Conservation (phyloP, 805 yeast genomes). For the Wickerhamiella lipophila region DNA sequence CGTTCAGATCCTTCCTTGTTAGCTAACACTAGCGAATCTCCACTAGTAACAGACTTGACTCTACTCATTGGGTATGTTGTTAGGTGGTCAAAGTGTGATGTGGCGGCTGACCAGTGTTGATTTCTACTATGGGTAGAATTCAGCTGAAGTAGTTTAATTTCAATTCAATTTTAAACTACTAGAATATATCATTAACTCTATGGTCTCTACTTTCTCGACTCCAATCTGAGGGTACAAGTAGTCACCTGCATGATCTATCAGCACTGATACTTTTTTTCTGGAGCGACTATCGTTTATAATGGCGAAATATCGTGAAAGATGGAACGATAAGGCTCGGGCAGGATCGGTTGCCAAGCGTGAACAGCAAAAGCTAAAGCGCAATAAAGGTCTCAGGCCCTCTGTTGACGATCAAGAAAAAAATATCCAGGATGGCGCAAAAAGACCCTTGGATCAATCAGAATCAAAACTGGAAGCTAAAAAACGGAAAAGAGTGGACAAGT, state of each 20-base stretch:
- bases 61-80: slow-evolving; percentile 2
- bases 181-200: too few species aligned
- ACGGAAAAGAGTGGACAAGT: slow-evolving; percentile 74
- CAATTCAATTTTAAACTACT: too few species aligned
- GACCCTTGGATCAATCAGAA: slow-evolving; percentile 33
- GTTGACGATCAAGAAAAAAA: slow-evolving; percentile 16
- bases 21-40: slow-evolving; percentile 1
- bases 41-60: slow-evolving; percentile 10
- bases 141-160: too few species aligned
- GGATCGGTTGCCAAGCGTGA: slow-evolving; percentile 75
- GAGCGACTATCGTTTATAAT: slow-evolving; percentile 31
- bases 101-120: neutral
- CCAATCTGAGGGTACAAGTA: neutral
- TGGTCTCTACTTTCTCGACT: too few species aligned
- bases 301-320: slow-evolving; percentile 74
- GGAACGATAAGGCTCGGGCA: slow-evolving; percentile 73
- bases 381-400: slow-evolving; percentile 45
- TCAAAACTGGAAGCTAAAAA: slow-evolving; percentile 55
- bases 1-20: slow-evolving; percentile 34
- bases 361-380: slow-evolving; percentile 51
- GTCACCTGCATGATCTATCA: neutral
- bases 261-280: neutral
- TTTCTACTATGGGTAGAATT: too few species aligned
- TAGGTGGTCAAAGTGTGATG: neutral
- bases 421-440: slow-evolving; percentile 5